These are phyloP conservation scores for Blastocystis sp. DNA, from an alignment of 352 stramenopile genomes.

Conservation along the genomic window DNA sequence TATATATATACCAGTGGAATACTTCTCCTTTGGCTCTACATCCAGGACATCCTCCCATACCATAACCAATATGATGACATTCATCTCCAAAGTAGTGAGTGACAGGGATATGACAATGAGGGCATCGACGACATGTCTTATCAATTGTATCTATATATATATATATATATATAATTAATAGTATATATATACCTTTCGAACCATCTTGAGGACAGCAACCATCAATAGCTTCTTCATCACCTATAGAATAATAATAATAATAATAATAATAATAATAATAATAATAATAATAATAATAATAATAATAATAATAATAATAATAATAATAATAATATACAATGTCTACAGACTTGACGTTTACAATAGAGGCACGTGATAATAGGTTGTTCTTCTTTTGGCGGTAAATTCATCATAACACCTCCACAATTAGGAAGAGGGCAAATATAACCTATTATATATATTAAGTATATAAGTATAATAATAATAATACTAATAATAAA, in stretches of 20 bases:
- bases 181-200: too few relatives aligned
- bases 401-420: constrained; percentile 17
- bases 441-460: constrained; percentile 18
- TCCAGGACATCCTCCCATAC: constrained; percentile 2
- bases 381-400: constrained; percentile 12
- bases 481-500: too few relatives aligned
- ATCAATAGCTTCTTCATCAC: constrained; percentile 26
- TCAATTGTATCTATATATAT: too few relatives aligned
- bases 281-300: too few relatives aligned
- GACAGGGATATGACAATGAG: constrained; percentile 31
- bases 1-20: constrained; percentile 24
- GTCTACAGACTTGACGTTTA: constrained; percentile 21
- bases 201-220: constrained; percentile 31
- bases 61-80: constrained; percentile 36
- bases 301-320: too few relatives aligned
- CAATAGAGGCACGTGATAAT: constrained; percentile 18
- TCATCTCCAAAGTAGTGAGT: constrained; percentile 36
- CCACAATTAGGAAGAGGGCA: constrained; percentile 29
- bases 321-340: not conserved
- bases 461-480: too few relatives aligned
- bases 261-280: too few relatives aligned
- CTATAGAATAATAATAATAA: not conserved
- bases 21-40: constrained; percentile 23
- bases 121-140: constrained; percentile 19
- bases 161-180: too few relatives aligned